Evolutionary conservation across 2,329 filamentous ascomycete genomes (phyloP).

Genomic region (Penicillium italicum): DNA sequence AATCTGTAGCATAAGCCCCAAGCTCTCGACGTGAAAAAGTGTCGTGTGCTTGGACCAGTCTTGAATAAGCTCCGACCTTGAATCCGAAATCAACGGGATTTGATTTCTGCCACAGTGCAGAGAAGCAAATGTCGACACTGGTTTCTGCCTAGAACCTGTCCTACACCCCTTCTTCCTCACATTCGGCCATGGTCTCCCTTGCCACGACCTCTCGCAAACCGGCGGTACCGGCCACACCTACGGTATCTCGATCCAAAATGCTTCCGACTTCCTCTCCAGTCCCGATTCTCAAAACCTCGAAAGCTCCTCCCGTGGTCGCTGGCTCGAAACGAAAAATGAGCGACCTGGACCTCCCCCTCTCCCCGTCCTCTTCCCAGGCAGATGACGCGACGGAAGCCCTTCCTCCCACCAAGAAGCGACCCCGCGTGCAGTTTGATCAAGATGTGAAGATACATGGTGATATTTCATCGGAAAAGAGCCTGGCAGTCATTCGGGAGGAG

Average conservation of each 20-base stretch:
- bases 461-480: constrained; percentile 48
- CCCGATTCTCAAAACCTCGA: constrained; percentile 39
- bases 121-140: constrained; percentile 23
- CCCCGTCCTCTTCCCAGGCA: constrained; percentile 29
- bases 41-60: constrained; percentile 24
- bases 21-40: constrained; percentile 9
- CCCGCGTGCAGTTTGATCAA: constrained; percentile 44
- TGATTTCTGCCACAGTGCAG: constrained; percentile 4
- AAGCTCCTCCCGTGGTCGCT: constrained; percentile 20
- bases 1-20: constrained; percentile 13
- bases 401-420: constrained; percentile 40
- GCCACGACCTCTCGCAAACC: constrained; percentile 28
- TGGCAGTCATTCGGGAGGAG: constrained; percentile 58
- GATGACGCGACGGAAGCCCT: constrained; percentile 26
- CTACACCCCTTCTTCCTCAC: neutral
- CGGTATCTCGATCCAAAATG: constrained; percentile 31
- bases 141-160: constrained; percentile 6
- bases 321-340: constrained; percentile 40
- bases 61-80: constrained; percentile 12
- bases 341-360: constrained; percentile 34
- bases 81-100: constrained; percentile 3
- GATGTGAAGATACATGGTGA: constrained; percentile 37
- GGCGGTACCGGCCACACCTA: constrained; percentile 25
- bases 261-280: constrained; percentile 30
- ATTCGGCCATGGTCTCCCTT: constrained; percentile 35